phyloP scores from a whole-genome alignment of 225 moss, liverwort and hornwort species.

The Neckera pumila region DNA sequence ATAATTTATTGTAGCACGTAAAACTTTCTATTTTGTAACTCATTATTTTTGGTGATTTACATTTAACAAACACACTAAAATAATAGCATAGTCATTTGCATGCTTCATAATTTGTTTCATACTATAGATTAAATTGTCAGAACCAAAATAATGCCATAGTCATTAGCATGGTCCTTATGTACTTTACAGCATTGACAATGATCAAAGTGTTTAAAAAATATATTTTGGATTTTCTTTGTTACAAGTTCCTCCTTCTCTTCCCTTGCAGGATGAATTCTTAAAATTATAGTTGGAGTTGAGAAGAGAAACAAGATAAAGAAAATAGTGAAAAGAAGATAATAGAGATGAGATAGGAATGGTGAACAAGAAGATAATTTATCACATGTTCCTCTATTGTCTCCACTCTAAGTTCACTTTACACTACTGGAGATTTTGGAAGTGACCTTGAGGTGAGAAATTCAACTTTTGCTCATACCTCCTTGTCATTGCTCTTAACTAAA shows the following conservation, averaged over 20 bases:
- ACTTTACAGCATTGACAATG: neutral
- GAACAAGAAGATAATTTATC: too few relatives aligned
- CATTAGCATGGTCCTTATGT: fast-evolving
- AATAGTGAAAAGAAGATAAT: neutral
- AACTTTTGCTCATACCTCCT: too few relatives aligned
- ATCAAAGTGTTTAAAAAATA: neutral
- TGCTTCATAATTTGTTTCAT: neutral
- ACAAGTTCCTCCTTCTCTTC: too few relatives aligned
- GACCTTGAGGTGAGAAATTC: fast-evolving
- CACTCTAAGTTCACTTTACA: fast-evolving
- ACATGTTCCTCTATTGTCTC: fast-evolving
- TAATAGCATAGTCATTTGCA: too few relatives aligned
- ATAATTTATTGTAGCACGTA: neutral
- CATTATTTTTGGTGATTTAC: neutral
- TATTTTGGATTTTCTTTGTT: fast-evolving
- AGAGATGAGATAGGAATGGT: too few relatives aligned
- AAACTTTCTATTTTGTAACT: neutral
- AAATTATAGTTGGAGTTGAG: neutral
- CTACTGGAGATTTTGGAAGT: neutral
- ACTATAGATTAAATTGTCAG: neutral
- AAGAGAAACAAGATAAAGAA: fast-evolving
- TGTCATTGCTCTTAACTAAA: neutral
- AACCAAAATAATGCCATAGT: neutral
- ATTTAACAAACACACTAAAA: neutral
- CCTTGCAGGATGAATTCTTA: fast-evolving